These are phyloP conservation scores for Punctularia strigosozonata DNA, from an alignment of 768 basidiomycete genomes.

Conservation along the genomic window DNA sequence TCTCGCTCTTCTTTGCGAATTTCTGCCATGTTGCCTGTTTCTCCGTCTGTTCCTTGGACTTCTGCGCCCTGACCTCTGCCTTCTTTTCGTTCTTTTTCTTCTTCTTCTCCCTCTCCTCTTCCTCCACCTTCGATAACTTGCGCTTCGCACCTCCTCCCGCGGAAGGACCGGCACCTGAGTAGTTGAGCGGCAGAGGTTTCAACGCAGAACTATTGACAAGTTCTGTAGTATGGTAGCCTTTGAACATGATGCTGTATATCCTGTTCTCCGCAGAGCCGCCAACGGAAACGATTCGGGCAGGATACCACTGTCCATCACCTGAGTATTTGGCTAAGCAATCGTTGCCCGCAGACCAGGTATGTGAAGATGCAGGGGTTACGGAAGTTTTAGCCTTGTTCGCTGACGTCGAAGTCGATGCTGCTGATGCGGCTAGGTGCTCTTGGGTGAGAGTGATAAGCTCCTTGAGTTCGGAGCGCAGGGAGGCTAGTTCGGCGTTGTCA, in stretches of 20 bases:
- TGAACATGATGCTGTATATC: conserved; percentile 84
- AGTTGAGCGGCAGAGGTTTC: conserved; percentile 53
- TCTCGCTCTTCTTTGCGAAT: conserved; percentile 90
- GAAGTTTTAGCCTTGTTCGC: conserved; percentile 46
- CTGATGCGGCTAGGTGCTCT: conserved; percentile 55
- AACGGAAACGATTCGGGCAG: conserved; percentile 77
- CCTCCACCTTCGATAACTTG: conserved; percentile 68
- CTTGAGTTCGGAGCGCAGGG: conserved; percentile 65
- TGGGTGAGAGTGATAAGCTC: conserved; percentile 78
- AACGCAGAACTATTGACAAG: conserved; percentile 62
- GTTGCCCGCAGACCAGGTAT: conserved; percentile 69
- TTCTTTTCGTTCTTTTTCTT: conserved; percentile 97
- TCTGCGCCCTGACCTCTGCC: conserved; percentile 67
- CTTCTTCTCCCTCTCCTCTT: conserved; percentile 80
- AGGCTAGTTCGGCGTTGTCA: conserved; percentile 57
- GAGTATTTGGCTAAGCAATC: conserved; percentile 84
- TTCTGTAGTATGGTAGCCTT: conserved; percentile 87
- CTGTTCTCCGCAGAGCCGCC: conserved; percentile 74
- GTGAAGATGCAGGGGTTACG: conserved; percentile 31
- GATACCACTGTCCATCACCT: conserved; percentile 76
- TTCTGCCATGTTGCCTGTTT: conserved; percentile 90
- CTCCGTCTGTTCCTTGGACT: conserved; percentile 76
- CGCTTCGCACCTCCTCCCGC: conserved; percentile 46
- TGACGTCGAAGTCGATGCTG: conserved; percentile 48
- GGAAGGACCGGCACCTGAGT: conserved; percentile 22